Evolutionary conservation across 169 alveolate species (phyloP).

Genomic region (Eimeria maxima): DNA sequence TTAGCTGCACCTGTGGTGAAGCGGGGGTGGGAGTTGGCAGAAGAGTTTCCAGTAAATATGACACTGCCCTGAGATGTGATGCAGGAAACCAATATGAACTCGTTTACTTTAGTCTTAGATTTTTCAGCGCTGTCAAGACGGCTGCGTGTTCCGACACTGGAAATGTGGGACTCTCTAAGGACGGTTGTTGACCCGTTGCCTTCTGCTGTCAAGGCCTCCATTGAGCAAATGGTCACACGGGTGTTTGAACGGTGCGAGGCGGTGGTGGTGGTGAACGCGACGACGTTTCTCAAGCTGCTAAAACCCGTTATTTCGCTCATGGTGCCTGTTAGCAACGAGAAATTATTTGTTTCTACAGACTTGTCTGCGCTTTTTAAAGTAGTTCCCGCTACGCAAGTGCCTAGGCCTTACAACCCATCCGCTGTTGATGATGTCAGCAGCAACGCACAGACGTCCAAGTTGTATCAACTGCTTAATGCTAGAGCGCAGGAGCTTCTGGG

Average conservation of each 20-base stretch:
- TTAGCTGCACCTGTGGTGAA: neutral
- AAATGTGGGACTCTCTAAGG: constrained; percentile 1
- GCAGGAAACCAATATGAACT: constrained; percentile 2
- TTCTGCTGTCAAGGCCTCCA: neutral
- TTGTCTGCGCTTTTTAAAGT: neutral
- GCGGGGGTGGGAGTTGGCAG: too few relatives aligned
- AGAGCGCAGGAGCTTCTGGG: constrained; percentile 49
- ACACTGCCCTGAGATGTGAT: neutral
- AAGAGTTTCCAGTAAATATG: neutral
- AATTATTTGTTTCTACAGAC: constrained; percentile 48
- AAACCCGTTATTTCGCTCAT: constrained; percentile 6
- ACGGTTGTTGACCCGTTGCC: neutral
- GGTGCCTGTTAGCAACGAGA: constrained; percentile 48
- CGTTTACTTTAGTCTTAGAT: constrained; percentile 41
- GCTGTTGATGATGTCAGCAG: neutral
- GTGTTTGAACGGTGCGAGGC: constrained; percentile 48
- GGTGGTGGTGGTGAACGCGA: constrained; percentile 52
- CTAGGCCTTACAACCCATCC: constrained; percentile 37
- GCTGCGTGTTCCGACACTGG: neutral
- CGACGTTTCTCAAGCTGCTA: neutral
- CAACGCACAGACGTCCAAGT: neutral
- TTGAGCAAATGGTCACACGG: constrained; percentile 27
- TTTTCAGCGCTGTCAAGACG: neutral
- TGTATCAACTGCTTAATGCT: neutral
- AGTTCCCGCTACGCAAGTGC: constrained; percentile 15